A percentile compares a stretch with the other conserved stretches of the same genome.
phyloP scores from a whole-genome alignment of 2,329 filamentous ascomycete genomes.

The Chaetomium olivaceum region DNA sequence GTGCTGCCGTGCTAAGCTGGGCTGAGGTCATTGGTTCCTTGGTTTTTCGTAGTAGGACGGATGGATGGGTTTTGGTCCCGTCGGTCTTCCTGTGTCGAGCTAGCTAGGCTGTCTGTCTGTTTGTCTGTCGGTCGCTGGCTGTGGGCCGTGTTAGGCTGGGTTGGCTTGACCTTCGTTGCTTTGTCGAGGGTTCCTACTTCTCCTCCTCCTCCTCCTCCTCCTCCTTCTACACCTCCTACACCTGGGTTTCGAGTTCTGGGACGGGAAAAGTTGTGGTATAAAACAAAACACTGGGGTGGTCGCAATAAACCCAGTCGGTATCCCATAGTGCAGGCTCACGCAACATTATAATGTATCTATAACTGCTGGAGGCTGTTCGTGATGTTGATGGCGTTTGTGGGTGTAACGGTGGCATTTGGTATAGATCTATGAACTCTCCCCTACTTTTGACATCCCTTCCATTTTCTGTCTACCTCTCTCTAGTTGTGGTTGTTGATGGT shows the following conservation, averaged over 20 bases:
- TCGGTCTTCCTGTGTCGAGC: neutral
- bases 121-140: too few relatives aligned
- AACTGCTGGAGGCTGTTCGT: neutral
- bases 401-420: neutral
- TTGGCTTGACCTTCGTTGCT: neutral
- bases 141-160: neutral
- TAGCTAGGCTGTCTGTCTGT: too few relatives aligned
- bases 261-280: conserved; percentile 1
- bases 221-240: neutral
- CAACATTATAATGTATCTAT: conserved; percentile 3
- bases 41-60: too few relatives aligned
- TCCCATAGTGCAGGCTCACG: neutral
- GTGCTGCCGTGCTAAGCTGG: too few relatives aligned
- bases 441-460: neutral
- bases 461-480: neutral
- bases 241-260: neutral
- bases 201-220: neutral
- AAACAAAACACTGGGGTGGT: neutral
- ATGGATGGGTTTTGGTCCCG: neutral
- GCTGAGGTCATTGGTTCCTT: neutral
- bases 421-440: neutral
- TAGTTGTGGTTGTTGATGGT: neutral
- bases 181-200: neutral
- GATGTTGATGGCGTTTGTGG: neutral
- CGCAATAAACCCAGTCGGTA: neutral